Evolutionary conservation across 805 yeast genomes (phyloP).

Genomic region (Tetrapisispora fleetii): DNA sequence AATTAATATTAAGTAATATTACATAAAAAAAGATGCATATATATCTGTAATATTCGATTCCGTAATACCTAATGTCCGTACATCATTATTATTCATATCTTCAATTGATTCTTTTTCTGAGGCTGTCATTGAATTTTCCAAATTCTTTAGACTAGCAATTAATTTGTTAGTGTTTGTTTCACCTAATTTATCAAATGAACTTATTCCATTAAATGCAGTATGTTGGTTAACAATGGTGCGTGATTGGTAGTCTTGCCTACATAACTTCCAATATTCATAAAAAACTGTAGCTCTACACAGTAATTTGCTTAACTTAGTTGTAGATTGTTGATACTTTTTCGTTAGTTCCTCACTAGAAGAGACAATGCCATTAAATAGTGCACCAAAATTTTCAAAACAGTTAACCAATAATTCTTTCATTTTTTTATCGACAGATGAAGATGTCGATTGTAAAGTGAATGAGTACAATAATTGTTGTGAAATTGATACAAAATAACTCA

Average conservation of each 20-base stretch:
- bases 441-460: background rate
- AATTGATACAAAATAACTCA: background rate
- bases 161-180: constrained; percentile 8
- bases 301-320: background rate
- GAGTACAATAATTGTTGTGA: background rate
- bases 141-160: constrained; percentile 12
- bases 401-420: background rate
- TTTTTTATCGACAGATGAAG: background rate
- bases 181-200: constrained; percentile 16
- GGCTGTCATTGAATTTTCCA: background rate
- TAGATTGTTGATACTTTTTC: background rate
- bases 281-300: background rate
- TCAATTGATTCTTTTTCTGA: background rate
- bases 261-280: constrained; percentile 1
- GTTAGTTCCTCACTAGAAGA: background rate
- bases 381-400: background rate
- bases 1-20: background rate
- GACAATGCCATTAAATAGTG: background rate
- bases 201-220: constrained; percentile 2
- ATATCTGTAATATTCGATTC: constrained; percentile 11
- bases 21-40: constrained; percentile 12
- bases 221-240: background rate
- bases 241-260: constrained; percentile 2
- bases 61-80: constrained; percentile 19
- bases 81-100: background rate